Base-by-base conservation (phyloP, 2,329 filamentous ascomycete species). In the Huntiella savannae region DNA sequence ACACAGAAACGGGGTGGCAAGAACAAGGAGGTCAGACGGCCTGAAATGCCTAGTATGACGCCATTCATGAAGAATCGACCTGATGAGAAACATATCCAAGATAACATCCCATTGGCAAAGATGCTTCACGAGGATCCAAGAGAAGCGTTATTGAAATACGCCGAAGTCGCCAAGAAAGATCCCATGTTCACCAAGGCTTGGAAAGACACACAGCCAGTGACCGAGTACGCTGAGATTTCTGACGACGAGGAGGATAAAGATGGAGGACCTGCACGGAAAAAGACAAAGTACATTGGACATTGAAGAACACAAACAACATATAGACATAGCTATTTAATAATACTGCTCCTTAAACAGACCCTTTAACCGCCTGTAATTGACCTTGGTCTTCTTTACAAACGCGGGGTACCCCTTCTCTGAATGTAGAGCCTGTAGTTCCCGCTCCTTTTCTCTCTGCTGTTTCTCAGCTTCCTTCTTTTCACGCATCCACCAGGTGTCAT, bases 61-160 rank as follows among this genome's bases (percentile, higher is more conserved):
- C 91, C 91, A 0, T 96, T 96, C 58, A 80, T 83, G 55, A 91
- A 92, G 61, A 82, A 71, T 50, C 82, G 91, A 56, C 87, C 88
- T 0, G 87, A 96, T 59, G 43, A 45, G 13, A 45, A 40, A 22
- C 43, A 45, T 17, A 45, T 45, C 16, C n/a, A 22, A 28, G 43
- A 45, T 5, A 45, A 40, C 33, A 45, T 45, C 22, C 43, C 43
- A 11, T 70, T 96, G 10, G 88, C 85, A 52, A 79, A 76, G 52
- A 93, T 98, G 84, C 71, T 93, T 41, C 87, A 98, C 61, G 91
- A 98, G 60, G 91, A 98, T 64, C 91, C 91, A 0, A 70, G 91
- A 52, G 91, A 94, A 62, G 91, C 91, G 40, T 65, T 98, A 57
- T 65, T 98, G 50, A 95, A 92, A 65, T 98, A 96, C 67, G 88